Evolutionary conservation across 208 protist genomes (phyloP).

Genomic region (Crithidia bombi): DNA sequence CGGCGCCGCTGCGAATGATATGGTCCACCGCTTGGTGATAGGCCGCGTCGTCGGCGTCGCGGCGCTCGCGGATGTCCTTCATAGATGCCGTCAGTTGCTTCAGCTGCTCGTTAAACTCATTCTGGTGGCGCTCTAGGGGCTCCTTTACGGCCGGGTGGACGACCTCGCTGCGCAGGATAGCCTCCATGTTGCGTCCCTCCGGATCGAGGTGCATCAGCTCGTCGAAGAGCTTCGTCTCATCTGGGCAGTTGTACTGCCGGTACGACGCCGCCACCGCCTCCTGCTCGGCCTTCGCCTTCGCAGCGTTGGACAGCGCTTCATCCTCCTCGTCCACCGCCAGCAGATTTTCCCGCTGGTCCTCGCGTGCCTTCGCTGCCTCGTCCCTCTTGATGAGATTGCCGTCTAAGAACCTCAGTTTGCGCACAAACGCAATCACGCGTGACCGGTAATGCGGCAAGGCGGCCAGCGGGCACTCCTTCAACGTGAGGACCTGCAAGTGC

Average conservation of each 20-base stretch:
- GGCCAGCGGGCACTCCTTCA: slow-evolving; percentile 72
- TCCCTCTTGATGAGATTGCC: slow-evolving; percentile 47
- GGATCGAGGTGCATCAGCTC: slow-evolving; percentile 66
- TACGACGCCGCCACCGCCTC: slow-evolving; percentile 56
- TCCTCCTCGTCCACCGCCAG: slow-evolving; percentile 84
- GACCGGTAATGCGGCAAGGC: slow-evolving; percentile 64
- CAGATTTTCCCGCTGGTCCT: slow-evolving; percentile 85
- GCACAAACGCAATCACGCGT: slow-evolving; percentile 77
- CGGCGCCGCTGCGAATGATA: slow-evolving; percentile 49
- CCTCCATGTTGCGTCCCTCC: slow-evolving; percentile 62
- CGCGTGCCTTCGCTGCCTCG: slow-evolving; percentile 59
- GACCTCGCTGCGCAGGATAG: slow-evolving; percentile 62
- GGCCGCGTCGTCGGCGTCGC: slow-evolving; percentile 63
- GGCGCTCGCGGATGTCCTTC: slow-evolving; percentile 64
- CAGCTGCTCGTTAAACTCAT: slow-evolving; percentile 81
- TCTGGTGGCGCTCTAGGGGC: slow-evolving; percentile 69
- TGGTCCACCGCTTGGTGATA: slow-evolving; percentile 45
- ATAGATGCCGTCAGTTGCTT: slow-evolving; percentile 82
- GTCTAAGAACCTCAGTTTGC: slow-evolving; percentile 73
- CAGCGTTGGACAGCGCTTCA: slow-evolving; percentile 40
- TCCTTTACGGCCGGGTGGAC: slow-evolving; percentile 72
- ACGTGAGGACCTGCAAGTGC: slow-evolving; percentile 84
- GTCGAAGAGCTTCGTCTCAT: slow-evolving; percentile 78
- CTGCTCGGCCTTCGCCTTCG: slow-evolving; percentile 49
- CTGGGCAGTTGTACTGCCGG: slow-evolving; percentile 80